Conservation (phyloP, 305 asterid genomes). For the Withania somnifera region DNA sequence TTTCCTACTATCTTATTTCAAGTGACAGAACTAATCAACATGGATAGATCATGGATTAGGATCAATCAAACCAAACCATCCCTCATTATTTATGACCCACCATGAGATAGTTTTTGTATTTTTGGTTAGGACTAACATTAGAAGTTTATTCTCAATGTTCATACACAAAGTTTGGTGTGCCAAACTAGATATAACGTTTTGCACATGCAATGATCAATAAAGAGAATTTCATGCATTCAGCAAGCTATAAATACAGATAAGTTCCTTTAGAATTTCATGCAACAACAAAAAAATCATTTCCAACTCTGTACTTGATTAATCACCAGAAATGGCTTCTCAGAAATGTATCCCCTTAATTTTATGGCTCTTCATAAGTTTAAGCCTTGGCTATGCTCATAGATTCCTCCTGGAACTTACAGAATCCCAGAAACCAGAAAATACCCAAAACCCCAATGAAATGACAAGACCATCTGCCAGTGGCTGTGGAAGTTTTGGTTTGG, state of each 20-base stretch:
- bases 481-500: neutral
- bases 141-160: no score
- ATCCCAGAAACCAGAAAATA: neutral
- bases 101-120: no score
- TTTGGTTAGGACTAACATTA: no score
- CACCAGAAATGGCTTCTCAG: constrained; percentile 1
- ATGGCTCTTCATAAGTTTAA: neutral
- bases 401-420: neutral
- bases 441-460: neutral
- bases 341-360: neutral
- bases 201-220: no score
- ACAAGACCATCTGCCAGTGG: neutral
- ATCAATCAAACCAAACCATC: no score
- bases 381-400: neutral
- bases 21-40: no score
- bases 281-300: neutral
- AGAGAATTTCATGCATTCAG: neutral
- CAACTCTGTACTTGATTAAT: neutral
- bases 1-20: no score
- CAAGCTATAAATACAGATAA: neutral
- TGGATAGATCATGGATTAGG: no score
- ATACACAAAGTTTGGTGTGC: no score
- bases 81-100: no score
- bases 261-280: neutral
- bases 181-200: no score